Conservation (phyloP, 768 basidiomycete genomes). For the Xanthoconium purpureum region DNA sequence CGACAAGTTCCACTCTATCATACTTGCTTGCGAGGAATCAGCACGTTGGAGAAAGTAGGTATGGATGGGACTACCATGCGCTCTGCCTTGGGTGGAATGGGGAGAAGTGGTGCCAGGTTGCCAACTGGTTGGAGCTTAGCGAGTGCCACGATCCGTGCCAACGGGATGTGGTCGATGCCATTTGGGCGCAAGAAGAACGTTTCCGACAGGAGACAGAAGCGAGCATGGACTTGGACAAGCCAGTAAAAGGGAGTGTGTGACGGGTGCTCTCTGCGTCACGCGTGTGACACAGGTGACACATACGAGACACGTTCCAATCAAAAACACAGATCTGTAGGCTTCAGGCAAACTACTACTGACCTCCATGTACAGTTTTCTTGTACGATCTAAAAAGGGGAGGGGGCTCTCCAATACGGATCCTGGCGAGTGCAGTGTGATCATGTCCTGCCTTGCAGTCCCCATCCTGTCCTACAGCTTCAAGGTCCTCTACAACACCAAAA, state of each 20-base stretch:
- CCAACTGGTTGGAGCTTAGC: slow-evolving; percentile 91
- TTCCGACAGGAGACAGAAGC: slow-evolving; percentile 83
- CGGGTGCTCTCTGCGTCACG: too few species aligned
- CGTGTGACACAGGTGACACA: too few species aligned
- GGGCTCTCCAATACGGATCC: too few species aligned
- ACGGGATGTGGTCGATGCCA: slow-evolving; percentile 76
- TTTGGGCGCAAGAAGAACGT: slow-evolving; percentile 89
- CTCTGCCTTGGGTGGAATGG: slow-evolving; percentile 89
- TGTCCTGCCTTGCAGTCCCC: too few species aligned
- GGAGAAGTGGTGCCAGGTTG: slow-evolving; percentile 57
- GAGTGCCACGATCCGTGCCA: slow-evolving; percentile 49
- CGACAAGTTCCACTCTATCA: slow-evolving; percentile 83
- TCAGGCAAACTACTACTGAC: too few species aligned
- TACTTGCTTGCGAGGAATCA: slow-evolving; percentile 72
- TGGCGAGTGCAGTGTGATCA: too few species aligned
- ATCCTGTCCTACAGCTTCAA: too few species aligned
- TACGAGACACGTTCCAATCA: too few species aligned
- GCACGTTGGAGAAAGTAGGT: slow-evolving; percentile 75
- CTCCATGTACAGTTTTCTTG: too few species aligned
- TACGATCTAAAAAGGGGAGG: too few species aligned
- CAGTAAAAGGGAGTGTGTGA: slow-evolving; percentile 88
- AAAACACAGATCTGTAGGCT: too few species aligned
- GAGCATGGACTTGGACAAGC: slow-evolving; percentile 87
- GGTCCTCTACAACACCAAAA: too few species aligned
- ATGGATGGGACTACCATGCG: slow-evolving; percentile 89